Evolutionary conservation across 306 rosid species (phyloP), one percentile per base, ranked within the genome.

Genomic region (Casuarina glauca): DNA sequence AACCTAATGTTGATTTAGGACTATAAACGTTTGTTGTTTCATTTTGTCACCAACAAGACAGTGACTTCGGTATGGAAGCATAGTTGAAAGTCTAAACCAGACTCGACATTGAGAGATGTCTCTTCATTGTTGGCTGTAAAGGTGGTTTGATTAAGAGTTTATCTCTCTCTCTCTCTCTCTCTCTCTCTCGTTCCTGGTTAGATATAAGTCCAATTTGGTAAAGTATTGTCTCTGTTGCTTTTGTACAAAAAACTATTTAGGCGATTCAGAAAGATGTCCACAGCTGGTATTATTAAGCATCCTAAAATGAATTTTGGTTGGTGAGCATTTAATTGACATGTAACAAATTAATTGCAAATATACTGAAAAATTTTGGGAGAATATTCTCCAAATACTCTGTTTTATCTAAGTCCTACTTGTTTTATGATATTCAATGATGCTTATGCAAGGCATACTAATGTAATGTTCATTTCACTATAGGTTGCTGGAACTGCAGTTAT

Each of bases 401-500:
- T 36, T 26, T 5, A 62, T 62, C 69, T 36, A n/a, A 12, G 10
- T 62, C 42, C 32, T 60, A 60, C 67, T 62, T 36, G 43, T 32
- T 62, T 62, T 43, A 11, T 62, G 69, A 35, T 62, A n/a, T 1
- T 2, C 36, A n/a, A 32, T 5, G 32, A 36, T 62, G 61, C 36
- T 32, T 62, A 5, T 11, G 11, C 69, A 32, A 5, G 51, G 15
- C 6, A 35, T 2, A 72, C 48, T 73, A 32, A 35, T 41, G 38
- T 60, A 26, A 45, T 38, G 4, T 2, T 35, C 51, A 71, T 68
- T 7, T 7, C 58, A 51, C 46, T 75, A 41, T 69, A 87, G 90
- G 86, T 87, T 76, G 90, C 83, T 15, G 90, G 86, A 9, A 75
- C 83, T 76, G 86, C 82, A 11, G 63, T 87, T 67, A 71, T 87